These are phyloP conservation scores for Rhodotorula sp. DNA, from an alignment of 1,284 basidiomycete genomes.

Conservation along the genomic window DNA sequence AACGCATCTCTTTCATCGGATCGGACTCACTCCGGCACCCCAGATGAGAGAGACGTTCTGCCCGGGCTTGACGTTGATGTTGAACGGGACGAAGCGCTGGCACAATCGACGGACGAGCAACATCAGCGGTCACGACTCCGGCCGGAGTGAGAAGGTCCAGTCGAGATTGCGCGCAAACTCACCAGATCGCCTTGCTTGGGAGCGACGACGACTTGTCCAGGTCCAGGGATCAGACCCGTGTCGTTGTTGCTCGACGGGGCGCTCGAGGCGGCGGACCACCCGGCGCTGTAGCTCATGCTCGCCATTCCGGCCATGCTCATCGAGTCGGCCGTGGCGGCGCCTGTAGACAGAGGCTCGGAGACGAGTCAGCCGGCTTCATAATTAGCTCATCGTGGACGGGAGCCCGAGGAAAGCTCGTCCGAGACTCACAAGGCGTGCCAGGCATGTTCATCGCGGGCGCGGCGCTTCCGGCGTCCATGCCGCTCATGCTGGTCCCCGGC, in stretches of 20 bases:
- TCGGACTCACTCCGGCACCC: slow-evolving; percentile 21
- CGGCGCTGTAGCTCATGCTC: background rate
- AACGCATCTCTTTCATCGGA: no score
- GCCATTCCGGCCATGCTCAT: background rate
- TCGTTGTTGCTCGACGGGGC: background rate
- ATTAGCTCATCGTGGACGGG: no score
- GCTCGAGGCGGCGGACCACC: background rate
- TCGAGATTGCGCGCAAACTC: background rate
- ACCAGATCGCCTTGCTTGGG: slow-evolving; percentile 34
- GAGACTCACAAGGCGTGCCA: no score
- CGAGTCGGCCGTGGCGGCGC: background rate
- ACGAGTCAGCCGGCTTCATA: background rate
- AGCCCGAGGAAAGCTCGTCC: no score
- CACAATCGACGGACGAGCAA: background rate
- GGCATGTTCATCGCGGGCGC: no score
- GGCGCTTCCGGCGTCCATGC: background rate
- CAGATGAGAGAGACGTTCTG: slow-evolving; percentile 23
- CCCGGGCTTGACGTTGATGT: slow-evolving; percentile 22
- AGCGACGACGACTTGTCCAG: slow-evolving; percentile 36
- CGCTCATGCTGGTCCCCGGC: background rate
- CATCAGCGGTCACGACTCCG: background rate
- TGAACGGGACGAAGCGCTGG: slow-evolving; percentile 36
- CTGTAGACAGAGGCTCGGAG: background rate
- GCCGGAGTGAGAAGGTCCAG: background rate
- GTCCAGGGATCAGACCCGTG: slow-evolving; percentile 14